Conservation (phyloP, 805 yeast species). For the Suhomyces faveliae region DNA sequence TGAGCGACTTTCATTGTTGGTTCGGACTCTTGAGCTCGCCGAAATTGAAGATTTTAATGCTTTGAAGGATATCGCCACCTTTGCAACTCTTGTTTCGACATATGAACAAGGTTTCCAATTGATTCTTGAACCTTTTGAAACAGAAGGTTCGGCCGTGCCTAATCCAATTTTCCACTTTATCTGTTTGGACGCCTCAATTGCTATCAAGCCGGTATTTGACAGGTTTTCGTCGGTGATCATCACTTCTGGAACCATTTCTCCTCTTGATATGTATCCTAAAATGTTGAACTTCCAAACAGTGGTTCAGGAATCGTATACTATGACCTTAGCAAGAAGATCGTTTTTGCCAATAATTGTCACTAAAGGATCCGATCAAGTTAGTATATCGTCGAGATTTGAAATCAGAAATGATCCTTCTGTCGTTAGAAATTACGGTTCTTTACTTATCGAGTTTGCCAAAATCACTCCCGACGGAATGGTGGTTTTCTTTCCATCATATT, state of each 20-base stretch:
- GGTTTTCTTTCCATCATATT: constrained; percentile 94
- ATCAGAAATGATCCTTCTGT: constrained; percentile 97
- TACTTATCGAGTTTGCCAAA: constrained; percentile 88
- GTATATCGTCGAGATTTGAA: constrained; percentile 93
- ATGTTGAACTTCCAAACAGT: constrained; percentile 94
- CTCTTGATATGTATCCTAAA: constrained; percentile 97
- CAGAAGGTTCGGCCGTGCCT: constrained; percentile 91
- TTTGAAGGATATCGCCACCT: constrained; percentile 91
- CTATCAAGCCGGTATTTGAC: constrained; percentile 95
- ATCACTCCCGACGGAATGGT: constrained; percentile 98
- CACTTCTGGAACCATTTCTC: constrained; percentile 97
- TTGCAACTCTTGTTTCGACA: constrained; percentile 93
- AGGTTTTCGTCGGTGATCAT: constrained; percentile 88
- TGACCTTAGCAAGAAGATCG: constrained; percentile 90
- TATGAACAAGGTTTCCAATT: constrained; percentile 91
- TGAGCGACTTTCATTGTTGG: constrained; percentile 83
- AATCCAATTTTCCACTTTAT: constrained; percentile 92
- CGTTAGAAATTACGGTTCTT: constrained; percentile 92
- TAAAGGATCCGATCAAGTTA: constrained; percentile 97
- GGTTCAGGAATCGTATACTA: constrained; percentile 89
- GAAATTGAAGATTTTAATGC: constrained; percentile 93
- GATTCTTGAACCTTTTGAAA: constrained; percentile 93
- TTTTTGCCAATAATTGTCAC: constrained; percentile 95
- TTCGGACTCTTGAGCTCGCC: constrained; percentile 80
- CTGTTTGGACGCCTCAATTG: constrained; percentile 96